Percentiles rank a stretch among this genome's conserved stretches.
Evolutionary conservation across 2,329 filamentous ascomycete genomes (phyloP).

Genomic region (Fusarium oligoseptatum): DNA sequence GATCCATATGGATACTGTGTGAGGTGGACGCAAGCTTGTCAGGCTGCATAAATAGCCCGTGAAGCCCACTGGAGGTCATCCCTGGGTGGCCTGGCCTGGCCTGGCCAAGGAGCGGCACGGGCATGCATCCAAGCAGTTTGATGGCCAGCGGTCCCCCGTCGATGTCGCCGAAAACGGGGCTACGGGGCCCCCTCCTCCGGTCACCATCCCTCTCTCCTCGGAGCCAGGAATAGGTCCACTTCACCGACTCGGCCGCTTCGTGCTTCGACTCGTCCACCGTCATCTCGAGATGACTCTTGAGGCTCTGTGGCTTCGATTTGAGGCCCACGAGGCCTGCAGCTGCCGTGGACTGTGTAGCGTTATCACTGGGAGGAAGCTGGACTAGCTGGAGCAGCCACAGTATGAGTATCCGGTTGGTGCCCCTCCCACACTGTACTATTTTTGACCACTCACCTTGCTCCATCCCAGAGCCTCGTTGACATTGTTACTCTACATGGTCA

Average conservation of each 20-base stretch:
- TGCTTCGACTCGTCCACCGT: neutral
- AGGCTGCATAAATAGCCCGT: conserved; percentile 13
- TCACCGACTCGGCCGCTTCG: neutral
- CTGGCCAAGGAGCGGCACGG: neutral
- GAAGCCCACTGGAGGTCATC: conserved; percentile 10
- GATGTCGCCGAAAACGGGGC: neutral
- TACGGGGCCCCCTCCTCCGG: neutral
- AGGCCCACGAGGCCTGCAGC: conserved; percentile 24
- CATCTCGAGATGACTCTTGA: conserved; percentile 3
- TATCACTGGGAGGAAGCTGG: conserved; percentile 13
- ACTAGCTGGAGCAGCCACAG: neutral
- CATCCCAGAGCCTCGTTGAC: conserved; percentile 28
- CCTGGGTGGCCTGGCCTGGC: neutral
- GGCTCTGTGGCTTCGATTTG: conserved; percentile 17
- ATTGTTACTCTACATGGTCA: conserved; percentile 40
- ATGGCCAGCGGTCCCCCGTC: conserved; percentile 3
- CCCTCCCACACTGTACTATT: conserved; percentile 27
- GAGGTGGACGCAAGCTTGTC: neutral
- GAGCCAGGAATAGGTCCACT: neutral
- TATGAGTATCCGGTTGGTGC: neutral
- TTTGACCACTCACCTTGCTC: conserved; percentile 21
- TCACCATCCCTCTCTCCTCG: neutral
- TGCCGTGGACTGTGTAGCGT: conserved; percentile 19
- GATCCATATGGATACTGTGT: neutral
- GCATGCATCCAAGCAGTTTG: conserved; percentile 15